Base-by-base conservation (phyloP, 129 eudicot species). In the Glebionis coronaria region DNA sequence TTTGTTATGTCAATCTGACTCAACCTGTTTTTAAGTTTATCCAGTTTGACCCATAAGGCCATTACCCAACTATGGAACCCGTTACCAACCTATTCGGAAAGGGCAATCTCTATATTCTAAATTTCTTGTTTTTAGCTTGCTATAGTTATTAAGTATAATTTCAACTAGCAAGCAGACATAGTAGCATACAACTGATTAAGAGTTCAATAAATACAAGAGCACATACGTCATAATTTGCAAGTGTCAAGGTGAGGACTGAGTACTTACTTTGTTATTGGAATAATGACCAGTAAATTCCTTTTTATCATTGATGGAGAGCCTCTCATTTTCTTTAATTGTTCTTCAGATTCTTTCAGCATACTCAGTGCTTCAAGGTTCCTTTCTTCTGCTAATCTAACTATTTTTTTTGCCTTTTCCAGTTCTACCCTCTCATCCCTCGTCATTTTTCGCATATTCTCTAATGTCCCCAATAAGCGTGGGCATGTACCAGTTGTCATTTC, bases 391-490 rank as follows among this genome's bases (percentile, higher is more conserved):
- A 57, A 56, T 73, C 49, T 81, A 21, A 73, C 79, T 64, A 52
- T 75, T 67, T 46, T 66, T 70, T 74, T 77, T 71, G 84, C 82
- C 72, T 81, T 82, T 78, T 83, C 85, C 85, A 85, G 61, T 75
- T 85, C 87, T 27, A 79, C 63, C 65, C 66, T 69, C 67, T 81
- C 76, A 47, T 83, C 72, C 63, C 67, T 76, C 71, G 77, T 78
- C 56, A 75, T 83, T 42, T 44, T 75, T 67, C 68, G 81, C 87
- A 88, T 83, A 58, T 85, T 90, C 68, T 83, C 88, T 67, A 88
- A 75, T 44, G 82, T 64, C 7, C 72, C 76, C 75, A 88, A 42
- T 63, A 85, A 35, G 13, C 65, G 82, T 1, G 78, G 73, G 53
- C 82, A 85, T 40, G 84, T 72, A 46, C 90, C 90, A 18, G 77